Conservation (phyloP, 139 green algal species). For the Tetraselmis chui region DNA sequence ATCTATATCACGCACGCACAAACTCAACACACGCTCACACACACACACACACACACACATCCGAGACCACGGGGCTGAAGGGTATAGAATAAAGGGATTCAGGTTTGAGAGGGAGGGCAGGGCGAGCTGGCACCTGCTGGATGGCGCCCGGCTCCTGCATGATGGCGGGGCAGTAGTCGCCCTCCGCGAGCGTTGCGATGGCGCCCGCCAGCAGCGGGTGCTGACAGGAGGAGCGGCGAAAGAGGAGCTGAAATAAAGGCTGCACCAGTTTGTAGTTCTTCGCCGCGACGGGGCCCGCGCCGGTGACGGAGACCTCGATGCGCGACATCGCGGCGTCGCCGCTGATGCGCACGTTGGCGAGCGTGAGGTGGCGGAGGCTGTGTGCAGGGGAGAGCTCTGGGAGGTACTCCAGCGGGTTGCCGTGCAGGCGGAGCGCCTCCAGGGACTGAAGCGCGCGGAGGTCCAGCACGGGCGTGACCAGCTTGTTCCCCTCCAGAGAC, state of each 20-base stretch:
- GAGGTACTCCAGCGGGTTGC: constrained; percentile 91
- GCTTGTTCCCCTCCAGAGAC: constrained; percentile 77
- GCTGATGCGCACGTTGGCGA: constrained; percentile 53
- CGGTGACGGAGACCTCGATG: background rate
- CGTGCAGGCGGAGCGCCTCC: constrained; percentile 54
- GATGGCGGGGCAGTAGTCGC: constrained; percentile 69
- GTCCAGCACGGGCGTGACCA: constrained; percentile 66
- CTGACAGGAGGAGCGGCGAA: constrained; percentile 66
- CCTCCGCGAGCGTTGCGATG: constrained; percentile 68
- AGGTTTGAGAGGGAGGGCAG: background rate
- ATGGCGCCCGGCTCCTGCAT: constrained; percentile 70
- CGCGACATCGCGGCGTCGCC: background rate
- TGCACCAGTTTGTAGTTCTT: constrained; percentile 49
- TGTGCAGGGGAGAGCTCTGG: constrained; percentile 76
- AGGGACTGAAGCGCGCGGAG: constrained; percentile 38
- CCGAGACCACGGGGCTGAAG: too few species aligned
- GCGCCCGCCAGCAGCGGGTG: constrained; percentile 81
- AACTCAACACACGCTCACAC: too few species aligned
- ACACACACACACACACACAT: too few species aligned
- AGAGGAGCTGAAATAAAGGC: constrained; percentile 78
- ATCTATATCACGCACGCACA: too few species aligned
- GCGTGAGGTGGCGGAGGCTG: constrained; percentile 62
- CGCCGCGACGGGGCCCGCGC: constrained; percentile 19
- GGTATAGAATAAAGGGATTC: too few species aligned
- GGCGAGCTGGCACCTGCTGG: constrained; percentile 56